phyloP scores from a whole-genome alignment of 192 early-diverging fungal species.

The Backusella liffmaniae region DNA sequence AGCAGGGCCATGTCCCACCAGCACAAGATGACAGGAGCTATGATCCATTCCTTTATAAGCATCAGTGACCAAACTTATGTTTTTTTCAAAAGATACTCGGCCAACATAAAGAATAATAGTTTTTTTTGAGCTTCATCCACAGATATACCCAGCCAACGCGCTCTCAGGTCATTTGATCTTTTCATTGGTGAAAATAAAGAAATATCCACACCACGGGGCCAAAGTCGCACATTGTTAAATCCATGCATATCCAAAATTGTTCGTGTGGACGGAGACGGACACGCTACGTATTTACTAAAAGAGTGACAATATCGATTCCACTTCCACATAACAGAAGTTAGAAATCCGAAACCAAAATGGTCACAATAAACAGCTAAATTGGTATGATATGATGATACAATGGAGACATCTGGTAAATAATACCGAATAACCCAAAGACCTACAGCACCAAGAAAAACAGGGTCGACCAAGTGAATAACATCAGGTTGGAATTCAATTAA shows the following conservation, averaged over 20 bases:
- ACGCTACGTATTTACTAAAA: slow-evolving; percentile 20
- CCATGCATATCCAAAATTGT: slow-evolving; percentile 24
- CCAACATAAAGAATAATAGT: slow-evolving; percentile 33
- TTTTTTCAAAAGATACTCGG: slow-evolving; percentile 36
- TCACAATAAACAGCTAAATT: slow-evolving; percentile 33
- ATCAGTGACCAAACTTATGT: slow-evolving; percentile 26
- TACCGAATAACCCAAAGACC: slow-evolving; percentile 1
- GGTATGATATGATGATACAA: slow-evolving; percentile 37
- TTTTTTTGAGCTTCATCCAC: slow-evolving; percentile 19
- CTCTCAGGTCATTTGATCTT: slow-evolving; percentile 22
- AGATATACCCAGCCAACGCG: slow-evolving; percentile 20
- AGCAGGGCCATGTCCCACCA: slow-evolving; percentile 36
- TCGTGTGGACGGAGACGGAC: slow-evolving; percentile 28
- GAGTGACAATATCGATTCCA: slow-evolving; percentile 35
- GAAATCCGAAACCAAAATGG: slow-evolving; percentile 34
- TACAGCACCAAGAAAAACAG: slow-evolving; percentile 29
- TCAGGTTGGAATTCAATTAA: slow-evolving; percentile 30
- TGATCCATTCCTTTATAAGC: slow-evolving; percentile 36
- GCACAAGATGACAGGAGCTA: slow-evolving; percentile 25
- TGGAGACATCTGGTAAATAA: slow-evolving; percentile 17
- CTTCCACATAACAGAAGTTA: slow-evolving; percentile 32
- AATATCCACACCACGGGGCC: slow-evolving; percentile 36
- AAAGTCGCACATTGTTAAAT: slow-evolving; percentile 24
- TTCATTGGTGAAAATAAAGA: slow-evolving; percentile 26
- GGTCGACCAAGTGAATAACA: slow-evolving; percentile 38